Percentiles rank a stretch among this genome's conserved stretches.
These are phyloP conservation scores for Diaporthe vaccinii DNA, from an alignment of 2,329 filamentous ascomycete species.

Conservation along the genomic window DNA sequence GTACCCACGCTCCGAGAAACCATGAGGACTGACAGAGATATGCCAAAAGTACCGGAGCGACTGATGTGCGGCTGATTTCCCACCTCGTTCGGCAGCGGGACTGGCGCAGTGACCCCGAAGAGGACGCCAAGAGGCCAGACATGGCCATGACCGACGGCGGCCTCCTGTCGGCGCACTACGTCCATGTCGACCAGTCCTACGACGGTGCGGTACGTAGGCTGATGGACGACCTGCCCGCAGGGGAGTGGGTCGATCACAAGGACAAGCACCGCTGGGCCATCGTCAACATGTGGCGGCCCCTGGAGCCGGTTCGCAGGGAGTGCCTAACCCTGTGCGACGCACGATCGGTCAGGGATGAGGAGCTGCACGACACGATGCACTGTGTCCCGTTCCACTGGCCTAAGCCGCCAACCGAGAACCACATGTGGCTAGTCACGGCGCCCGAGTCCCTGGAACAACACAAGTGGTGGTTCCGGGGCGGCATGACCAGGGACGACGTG, in stretches of 20 bases:
- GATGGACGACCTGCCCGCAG: background rate
- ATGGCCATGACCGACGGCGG: conserved; percentile 6
- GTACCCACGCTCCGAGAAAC: background rate
- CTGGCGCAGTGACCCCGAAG: background rate
- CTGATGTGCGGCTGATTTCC: conserved; percentile 5
- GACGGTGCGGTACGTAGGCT: conserved; percentile 1
- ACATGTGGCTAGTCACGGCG: conserved; percentile 6
- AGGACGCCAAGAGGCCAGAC: conserved; percentile 7
- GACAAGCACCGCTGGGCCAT: conserved; percentile 16
- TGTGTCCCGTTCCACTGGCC: conserved; percentile 11
- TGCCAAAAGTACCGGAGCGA: conserved; percentile 4
- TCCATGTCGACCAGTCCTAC: conserved; percentile 11
- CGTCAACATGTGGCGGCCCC: conserved; percentile 16
- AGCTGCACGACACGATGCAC: conserved; percentile 12
- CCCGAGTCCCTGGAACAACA: conserved; percentile 9
- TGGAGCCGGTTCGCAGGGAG: conserved; percentile 10
- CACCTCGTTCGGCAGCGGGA: conserved; percentile 6
- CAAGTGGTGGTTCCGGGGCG: conserved; percentile 7
- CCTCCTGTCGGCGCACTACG: conserved; percentile 4
- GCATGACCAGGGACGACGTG: conserved; percentile 15
- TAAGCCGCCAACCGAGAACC: conserved; percentile 3
- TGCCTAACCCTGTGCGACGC: conserved; percentile 1
- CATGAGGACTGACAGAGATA: background rate
- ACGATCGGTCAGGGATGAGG: conserved; percentile 3
- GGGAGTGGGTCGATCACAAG: conserved; percentile 4